Evolutionary conservation across 164 flowering plant genomes (phyloP), one percentile per base, ranked within the genome.

Genomic region (Cinnamomum chago): DNA sequence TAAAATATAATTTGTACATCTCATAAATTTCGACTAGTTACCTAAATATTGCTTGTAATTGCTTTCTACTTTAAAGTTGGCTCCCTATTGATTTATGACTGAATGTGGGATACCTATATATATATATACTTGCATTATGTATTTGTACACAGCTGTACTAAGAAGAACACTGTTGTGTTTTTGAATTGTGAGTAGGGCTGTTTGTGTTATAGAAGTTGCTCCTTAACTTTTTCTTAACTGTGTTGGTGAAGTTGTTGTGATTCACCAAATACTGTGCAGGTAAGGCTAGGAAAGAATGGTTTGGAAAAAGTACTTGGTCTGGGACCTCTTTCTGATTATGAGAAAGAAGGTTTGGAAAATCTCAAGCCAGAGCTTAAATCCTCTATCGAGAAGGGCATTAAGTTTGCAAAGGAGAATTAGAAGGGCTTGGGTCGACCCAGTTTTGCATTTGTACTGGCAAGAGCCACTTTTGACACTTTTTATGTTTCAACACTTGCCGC

Each of bases 371-470:
- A 96, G 81, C 92, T 96, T 51, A 83, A 81, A 73, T 27, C 94
- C 70, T 94, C 98, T 0, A 94, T 96, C 58, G 92, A 94, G 87
- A 96, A 96, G 88, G 98, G 99, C 67, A 83, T 96, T 79, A 82
- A 91, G 58, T 96, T 94, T 74, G 98, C 93, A 65, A 83, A 79
- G 62, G 77, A 85, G 70, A 76, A 75, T 60, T 84, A 69, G 40
- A 60, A 35, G 4, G 18, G 69, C 15, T 65, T 17, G 17, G 5
- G 66, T 13, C 3, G n/a, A 55, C 27, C 55, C 70, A 35, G n/a
- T 74, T 72, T 74, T 74, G 76, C 66, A 68, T 33, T 4, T 68
- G 65, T 58, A 71, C 50, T 9, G 11, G 47, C 47, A 0, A 40
- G 47, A 11, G 47, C 47, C 47, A 0, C 47, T 71, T 11, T 10